Percentiles rank a stretch among this genome's conserved stretches.
Conservation (phyloP, 2,329 filamentous ascomycete species). For the Fusarium brevicatenulatum region DNA sequence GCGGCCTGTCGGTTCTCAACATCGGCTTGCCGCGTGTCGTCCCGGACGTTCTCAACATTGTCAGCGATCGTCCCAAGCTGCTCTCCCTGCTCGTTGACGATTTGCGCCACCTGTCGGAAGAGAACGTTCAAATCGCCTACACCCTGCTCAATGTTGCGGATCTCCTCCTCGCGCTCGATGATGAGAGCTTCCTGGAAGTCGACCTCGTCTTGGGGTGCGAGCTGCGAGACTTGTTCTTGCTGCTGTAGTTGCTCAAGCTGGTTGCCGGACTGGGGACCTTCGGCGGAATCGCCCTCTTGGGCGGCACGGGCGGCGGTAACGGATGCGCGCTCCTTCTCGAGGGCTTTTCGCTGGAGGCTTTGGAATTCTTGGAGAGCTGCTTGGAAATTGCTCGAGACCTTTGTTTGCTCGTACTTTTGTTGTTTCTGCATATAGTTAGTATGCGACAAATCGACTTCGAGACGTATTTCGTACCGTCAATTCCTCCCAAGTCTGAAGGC, state of each 20-base stretch:
- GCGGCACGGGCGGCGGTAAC: slow-evolving; percentile 84
- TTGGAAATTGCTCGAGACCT: slow-evolving; percentile 93
- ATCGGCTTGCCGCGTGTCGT: slow-evolving; percentile 86
- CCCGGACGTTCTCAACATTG: slow-evolving; percentile 85
- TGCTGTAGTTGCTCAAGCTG: slow-evolving; percentile 69
- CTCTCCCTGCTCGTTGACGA: slow-evolving; percentile 93
- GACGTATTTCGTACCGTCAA: slow-evolving; percentile 67
- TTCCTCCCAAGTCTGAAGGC: slow-evolving; percentile 86
- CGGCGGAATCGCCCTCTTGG: slow-evolving; percentile 68
- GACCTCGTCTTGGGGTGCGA: slow-evolving; percentile 92
- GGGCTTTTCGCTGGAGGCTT: slow-evolving; percentile 84
- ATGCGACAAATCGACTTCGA: slow-evolving; percentile 13
- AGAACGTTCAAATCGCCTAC: slow-evolving; percentile 96
- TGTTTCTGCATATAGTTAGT: slow-evolving; percentile 70
- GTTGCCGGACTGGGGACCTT: slow-evolving; percentile 46
- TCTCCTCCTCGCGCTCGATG: slow-evolving; percentile 95
- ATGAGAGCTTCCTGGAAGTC: slow-evolving; percentile 98
- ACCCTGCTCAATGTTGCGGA: slow-evolving; percentile 95
- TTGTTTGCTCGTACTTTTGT: slow-evolving; percentile 96
- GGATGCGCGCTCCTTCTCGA: slow-evolving; percentile 92
- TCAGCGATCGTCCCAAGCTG: slow-evolving; percentile 87
- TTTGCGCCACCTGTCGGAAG: slow-evolving; percentile 97
- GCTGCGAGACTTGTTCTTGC: slow-evolving; percentile 75
- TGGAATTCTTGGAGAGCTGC: slow-evolving; percentile 91
- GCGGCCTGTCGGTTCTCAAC: slow-evolving; percentile 85